phyloP scores from a whole-genome alignment of 1,284 basidiomycete species.

The Volvariella volvacea region DNA sequence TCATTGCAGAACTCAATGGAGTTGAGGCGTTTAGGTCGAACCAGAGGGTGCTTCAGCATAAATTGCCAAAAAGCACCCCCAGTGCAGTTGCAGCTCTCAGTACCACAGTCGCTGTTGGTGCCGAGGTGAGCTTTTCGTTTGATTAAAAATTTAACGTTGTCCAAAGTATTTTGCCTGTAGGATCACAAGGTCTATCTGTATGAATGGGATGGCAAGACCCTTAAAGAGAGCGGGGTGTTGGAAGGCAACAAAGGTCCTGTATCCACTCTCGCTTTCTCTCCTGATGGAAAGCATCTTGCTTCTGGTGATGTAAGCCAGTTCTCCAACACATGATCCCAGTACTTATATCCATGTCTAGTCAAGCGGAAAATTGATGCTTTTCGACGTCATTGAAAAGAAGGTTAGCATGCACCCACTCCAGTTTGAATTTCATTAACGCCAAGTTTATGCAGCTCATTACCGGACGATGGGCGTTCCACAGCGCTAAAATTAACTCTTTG shows the following conservation, averaged over 20 bases:
- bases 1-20: conserved; percentile 61
- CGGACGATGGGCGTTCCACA: conserved; percentile 85
- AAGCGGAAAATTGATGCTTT: conserved; percentile 75
- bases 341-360: conserved; percentile 38
- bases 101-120: conserved; percentile 63
- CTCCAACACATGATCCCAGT: not conserved
- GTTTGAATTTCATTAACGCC: conserved; percentile 6
- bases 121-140: conserved; percentile 45
- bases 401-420: conserved; percentile 22
- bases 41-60: conserved; percentile 55
- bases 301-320: conserved; percentile 69
- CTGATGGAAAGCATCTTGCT: conserved; percentile 70
- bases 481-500: conserved; percentile 75
- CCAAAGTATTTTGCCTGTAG: conserved; percentile 24
- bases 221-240: conserved; percentile 51
- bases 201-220: conserved; percentile 57
- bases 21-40: conserved; percentile 60
- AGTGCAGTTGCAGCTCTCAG: conserved; percentile 51
- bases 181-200: conserved; percentile 73
- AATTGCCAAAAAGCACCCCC: conserved; percentile 42
- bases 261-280: conserved; percentile 77
- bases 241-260: conserved; percentile 70
- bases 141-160: no score
- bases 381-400: conserved; percentile 63
- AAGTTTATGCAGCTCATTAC: conserved; percentile 43